Conservation (phyloP, 228 moss, liverwort and hornwort genomes). For the Sphagnum magellanicum region DNA sequence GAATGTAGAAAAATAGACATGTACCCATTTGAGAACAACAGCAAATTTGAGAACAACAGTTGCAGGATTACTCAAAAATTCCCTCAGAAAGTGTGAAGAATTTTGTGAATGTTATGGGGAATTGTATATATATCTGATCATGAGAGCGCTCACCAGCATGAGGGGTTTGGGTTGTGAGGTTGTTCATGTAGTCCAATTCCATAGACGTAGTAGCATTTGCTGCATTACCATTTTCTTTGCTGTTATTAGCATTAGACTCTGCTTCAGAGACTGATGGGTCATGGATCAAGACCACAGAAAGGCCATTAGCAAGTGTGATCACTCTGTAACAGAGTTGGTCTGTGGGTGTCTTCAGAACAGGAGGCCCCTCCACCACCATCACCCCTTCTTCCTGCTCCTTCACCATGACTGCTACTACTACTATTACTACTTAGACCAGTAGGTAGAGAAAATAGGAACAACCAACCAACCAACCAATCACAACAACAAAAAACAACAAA, state of each 20-base stretch:
- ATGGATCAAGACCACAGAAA: constrained; percentile 65
- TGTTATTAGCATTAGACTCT: constrained; percentile 17
- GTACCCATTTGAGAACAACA: too few relatives aligned
- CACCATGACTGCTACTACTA: too few relatives aligned
- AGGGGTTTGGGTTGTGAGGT: not conserved
- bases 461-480: too few relatives aligned
- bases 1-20: constrained; percentile 1
- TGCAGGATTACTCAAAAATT: constrained; percentile 2
- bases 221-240: constrained; percentile 5
- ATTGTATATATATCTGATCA: constrained; percentile 1
- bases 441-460: too few relatives aligned
- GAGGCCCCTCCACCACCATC: constrained; percentile 32
- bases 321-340: constrained; percentile 61
- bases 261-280: constrained; percentile 43
- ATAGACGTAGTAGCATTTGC: not conserved
- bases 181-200: not conserved
- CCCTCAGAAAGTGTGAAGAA: not conserved
- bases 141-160: constrained; percentile 1
- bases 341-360: constrained; percentile 53
- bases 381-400: too few relatives aligned
- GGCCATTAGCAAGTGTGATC: constrained; percentile 67
- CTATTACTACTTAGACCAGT: too few relatives aligned
- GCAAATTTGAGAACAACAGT: not conserved
- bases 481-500: too few relatives aligned
- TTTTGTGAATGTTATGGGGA: too few relatives aligned